Conservation (phyloP, 257 asterid genomes). For the Solanum pinnatisectum region DNA sequence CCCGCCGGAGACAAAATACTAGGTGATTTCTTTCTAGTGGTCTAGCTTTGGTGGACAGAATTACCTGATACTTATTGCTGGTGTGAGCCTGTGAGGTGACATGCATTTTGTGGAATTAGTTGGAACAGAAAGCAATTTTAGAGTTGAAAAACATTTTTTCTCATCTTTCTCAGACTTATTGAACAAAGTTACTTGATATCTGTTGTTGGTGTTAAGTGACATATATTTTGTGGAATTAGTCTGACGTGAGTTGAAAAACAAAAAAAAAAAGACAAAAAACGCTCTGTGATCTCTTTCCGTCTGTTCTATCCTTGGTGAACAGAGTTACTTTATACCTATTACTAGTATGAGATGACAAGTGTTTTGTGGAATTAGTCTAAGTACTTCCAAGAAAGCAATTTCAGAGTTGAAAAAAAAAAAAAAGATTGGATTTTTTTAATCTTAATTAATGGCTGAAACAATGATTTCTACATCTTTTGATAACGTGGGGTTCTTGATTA, state of each 20-base stretch:
- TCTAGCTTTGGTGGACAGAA: neutral
- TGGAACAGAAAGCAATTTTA: neutral
- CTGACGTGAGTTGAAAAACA: neutral
- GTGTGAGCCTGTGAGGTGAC: neutral
- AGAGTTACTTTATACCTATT: neutral
- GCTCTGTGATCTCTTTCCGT: neutral
- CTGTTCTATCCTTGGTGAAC: neutral
- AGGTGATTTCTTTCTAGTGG: neutral
- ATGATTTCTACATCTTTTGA: slow-evolving; percentile 57
- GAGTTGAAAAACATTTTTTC: neutral
- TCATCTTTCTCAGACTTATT: neutral
- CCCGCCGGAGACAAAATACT: neutral
- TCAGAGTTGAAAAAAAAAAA: neutral
- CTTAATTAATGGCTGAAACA: neutral
- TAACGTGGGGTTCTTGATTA: slow-evolving; percentile 31
- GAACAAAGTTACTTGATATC: neutral
- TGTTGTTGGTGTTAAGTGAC: neutral
- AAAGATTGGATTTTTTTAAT: neutral
- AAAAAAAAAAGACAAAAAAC: neutral
- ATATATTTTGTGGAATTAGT: neutral
- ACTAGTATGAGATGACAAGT: neutral
- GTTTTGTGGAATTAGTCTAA: neutral
- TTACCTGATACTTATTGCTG: neutral
- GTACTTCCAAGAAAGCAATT: slow-evolving; percentile 4
- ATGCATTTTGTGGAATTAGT: neutral